Evolutionary conservation across 495 filamentous ascomycete genomes (phyloP).

Genomic region (Hyaloscypha hepaticicola): DNA sequence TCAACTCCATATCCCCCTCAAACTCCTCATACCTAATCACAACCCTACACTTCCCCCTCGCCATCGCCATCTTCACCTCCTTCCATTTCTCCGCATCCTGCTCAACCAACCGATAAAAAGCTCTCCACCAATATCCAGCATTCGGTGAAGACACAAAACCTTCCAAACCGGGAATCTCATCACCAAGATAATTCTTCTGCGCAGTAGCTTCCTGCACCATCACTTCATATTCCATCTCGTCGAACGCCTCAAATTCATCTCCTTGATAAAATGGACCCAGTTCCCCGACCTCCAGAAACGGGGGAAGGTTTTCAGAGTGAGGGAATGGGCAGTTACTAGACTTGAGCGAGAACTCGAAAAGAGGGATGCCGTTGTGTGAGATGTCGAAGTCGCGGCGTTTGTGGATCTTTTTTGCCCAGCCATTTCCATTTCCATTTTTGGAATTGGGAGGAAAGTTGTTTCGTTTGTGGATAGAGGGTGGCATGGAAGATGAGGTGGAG

Average conservation of each 20-base stretch:
- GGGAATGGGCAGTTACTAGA: not conserved
- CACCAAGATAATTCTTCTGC: not conserved
- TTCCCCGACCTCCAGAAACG: conserved; percentile 6
- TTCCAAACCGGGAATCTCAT: not conserved
- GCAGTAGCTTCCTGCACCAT: not conserved
- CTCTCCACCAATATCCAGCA: not conserved
- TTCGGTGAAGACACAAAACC: not conserved
- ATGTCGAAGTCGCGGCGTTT: conserved; percentile 27
- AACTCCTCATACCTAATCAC: conserved; percentile 1
- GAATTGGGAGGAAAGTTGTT: not conserved
- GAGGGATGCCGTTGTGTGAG: conserved; percentile 17
- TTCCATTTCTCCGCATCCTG: not conserved
- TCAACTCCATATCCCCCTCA: not conserved
- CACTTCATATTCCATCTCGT: not conserved
- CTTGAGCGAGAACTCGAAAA: conserved; percentile 27
- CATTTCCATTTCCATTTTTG: not conserved
- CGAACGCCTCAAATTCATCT: not conserved
- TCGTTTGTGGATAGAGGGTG: not conserved
- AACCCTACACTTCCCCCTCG: not conserved
- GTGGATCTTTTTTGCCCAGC: conserved; percentile 7
- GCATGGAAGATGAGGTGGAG: not conserved
- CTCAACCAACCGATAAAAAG: not conserved
- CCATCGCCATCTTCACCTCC: not conserved
- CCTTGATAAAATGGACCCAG: not conserved
- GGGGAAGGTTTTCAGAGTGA: not conserved